A percentile compares a stretch with the other conserved stretches of the same genome.
phyloP scores from a whole-genome alignment of 2,329 filamentous ascomycete species.

The Sarocladiaceae sp. region DNA sequence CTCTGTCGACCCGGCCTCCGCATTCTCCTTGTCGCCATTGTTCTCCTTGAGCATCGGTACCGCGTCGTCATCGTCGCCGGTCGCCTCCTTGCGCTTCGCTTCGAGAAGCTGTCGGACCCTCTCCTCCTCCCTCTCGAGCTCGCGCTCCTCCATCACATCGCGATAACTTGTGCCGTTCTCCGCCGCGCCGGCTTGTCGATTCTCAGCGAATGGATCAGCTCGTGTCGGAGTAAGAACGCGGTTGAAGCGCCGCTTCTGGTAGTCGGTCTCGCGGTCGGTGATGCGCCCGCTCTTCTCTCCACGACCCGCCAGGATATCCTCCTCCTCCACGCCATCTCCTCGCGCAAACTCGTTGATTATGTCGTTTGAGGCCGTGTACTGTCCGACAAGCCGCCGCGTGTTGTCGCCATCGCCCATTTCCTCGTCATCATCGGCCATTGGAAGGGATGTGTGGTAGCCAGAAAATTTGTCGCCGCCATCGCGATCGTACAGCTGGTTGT shows the following conservation, averaged over 20 bases:
- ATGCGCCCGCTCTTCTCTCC: slow-evolving; percentile 89
- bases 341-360: slow-evolving; percentile 93
- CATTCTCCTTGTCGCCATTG: slow-evolving; percentile 64
- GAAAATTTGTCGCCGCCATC: slow-evolving; percentile 76
- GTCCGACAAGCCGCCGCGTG: slow-evolving; percentile 78
- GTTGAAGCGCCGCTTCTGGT: slow-evolving; percentile 92
- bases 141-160: slow-evolving; percentile 85
- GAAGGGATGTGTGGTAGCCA: slow-evolving; percentile 88
- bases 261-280: slow-evolving; percentile 89
- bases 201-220: slow-evolving; percentile 78
- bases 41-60: slow-evolving; percentile 67
- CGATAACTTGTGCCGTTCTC: slow-evolving; percentile 78
- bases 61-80: slow-evolving; percentile 58
- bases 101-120: slow-evolving; percentile 76
- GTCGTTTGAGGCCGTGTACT: slow-evolving; percentile 89
- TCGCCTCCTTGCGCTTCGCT: slow-evolving; percentile 63
- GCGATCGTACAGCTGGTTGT: slow-evolving; percentile 81
- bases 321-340: slow-evolving; percentile 82
- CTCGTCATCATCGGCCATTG: slow-evolving; percentile 73
- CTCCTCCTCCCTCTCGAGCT: slow-evolving; percentile 91
- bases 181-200: slow-evolving; percentile 61
- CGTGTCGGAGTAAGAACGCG: slow-evolving; percentile 81
- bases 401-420: slow-evolving; percentile 71
- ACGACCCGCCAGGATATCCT: slow-evolving; percentile 78
- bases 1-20: slow-evolving; percentile 64